Base-by-base conservation (phyloP, 2,329 filamentous ascomycete genomes). In the Diaporthe longicolla region DNA sequence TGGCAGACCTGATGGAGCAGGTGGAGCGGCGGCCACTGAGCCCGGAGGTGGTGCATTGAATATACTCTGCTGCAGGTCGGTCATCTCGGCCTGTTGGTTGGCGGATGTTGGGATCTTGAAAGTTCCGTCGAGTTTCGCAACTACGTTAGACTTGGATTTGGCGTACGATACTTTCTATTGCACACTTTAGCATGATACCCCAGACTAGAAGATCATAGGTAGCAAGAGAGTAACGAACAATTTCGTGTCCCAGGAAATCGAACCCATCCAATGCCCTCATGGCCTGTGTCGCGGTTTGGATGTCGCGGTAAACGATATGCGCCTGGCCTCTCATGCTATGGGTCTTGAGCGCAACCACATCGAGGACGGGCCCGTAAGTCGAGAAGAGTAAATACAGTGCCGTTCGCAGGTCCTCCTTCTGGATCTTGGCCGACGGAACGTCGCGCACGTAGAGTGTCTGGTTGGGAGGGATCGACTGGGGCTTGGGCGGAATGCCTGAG, bases 281-380 rank as follows among this genome's bases (percentile, higher is more conserved):
- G 1, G 97, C 97, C 81, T 98, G 95, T 32, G 95, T 98, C 69
- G 95, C 95, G n/a, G 94, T 92, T 78, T 98, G 93, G 45, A 96
- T 88, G 82, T 99, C 96, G 74, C 94, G 91, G 82, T 95, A 98
- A 19, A 97, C 93, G 75, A 99, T 87, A 80, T 98, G 97, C 76
- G 97, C 97, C 84, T 99, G 97, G 4, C 97, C 97, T 66, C 97
- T 93, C 95, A 98, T 98, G 85, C 95, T 95, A 82, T 89, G 88
- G 1, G 94, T 97, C 85, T 95, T 97, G 78, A 98, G 87, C 40
- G 94, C 94, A 65, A 98, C 93, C 26, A 99, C 91, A 82, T 99
- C 97, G 74, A 99, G 90, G 21, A 99, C 93, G 0, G 95, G 92
- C 54, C 97, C 97, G 82, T 98, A 97, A 19, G 95, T 97, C 15